Evolutionary conservation across 2,329 filamentous ascomycete genomes (phyloP).

Genomic region (Aspergillus sp.): DNA sequence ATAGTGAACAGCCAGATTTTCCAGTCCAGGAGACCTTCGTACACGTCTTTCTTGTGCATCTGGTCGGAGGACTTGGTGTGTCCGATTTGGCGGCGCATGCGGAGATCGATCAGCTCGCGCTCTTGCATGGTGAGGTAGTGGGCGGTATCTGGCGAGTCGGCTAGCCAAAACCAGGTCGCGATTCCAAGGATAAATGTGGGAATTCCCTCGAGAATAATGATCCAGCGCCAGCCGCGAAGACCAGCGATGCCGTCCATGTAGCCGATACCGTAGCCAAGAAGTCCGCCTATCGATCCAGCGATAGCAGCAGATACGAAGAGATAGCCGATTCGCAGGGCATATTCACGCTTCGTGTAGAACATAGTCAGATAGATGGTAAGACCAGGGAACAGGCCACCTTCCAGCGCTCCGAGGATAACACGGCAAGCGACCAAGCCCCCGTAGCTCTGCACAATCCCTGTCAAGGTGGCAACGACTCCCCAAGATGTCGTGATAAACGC

Average conservation of each 20-base stretch:
- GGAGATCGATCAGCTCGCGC: conserved; percentile 8
- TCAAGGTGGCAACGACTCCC: conserved; percentile 11
- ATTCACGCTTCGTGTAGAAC: conserved; percentile 12
- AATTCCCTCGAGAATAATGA: conserved; percentile 13
- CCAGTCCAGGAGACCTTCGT: conserved; percentile 5
- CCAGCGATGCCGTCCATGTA: conserved; percentile 12
- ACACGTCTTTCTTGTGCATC: conserved; percentile 12
- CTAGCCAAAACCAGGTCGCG: conserved; percentile 8
- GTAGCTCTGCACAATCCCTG: conserved; percentile 3
- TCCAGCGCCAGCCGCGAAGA: conserved; percentile 13
- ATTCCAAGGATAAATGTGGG: conserved; percentile 9
- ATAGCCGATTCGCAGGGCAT: conserved; percentile 12
- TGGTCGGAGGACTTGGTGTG: conserved; percentile 12
- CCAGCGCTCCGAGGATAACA: conserved; percentile 4
- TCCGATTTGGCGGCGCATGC: conserved; percentile 11
- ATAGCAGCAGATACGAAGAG: conserved; percentile 13
- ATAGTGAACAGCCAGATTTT: conserved; percentile 12
- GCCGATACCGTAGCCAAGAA: conserved; percentile 10
- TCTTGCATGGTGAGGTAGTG: conserved; percentile 9
- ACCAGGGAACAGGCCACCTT: conserved; percentile 10
- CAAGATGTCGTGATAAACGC: conserved; percentile 10
- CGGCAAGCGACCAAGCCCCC: conserved; percentile 7
- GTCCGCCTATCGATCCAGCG: conserved; percentile 6
- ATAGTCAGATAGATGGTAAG: conserved; percentile 11
- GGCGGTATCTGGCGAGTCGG: conserved; percentile 5